Conservation (phyloP, 2,329 filamentous ascomycete genomes). For the Aspergillus aculeatus region DNA sequence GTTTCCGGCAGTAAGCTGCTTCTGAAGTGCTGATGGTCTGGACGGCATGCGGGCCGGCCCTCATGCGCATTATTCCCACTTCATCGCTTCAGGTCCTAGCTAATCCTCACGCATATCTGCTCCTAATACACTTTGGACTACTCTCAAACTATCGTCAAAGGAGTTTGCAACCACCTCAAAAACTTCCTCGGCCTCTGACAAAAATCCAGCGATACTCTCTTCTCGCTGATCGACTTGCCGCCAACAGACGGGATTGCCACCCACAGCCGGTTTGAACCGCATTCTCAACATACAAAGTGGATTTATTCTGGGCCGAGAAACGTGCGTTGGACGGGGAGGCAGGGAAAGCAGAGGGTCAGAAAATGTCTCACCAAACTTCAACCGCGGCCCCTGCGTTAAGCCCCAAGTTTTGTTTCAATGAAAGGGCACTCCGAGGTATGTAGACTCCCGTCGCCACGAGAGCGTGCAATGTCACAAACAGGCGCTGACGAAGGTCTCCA, state of each 20-base stretch:
- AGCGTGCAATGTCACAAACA: background rate
- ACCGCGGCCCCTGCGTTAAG: slow-evolving; percentile 56
- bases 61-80: slow-evolving; percentile 1
- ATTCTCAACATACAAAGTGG: slow-evolving; percentile 33
- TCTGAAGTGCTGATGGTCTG: background rate
- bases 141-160: background rate
- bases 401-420: slow-evolving; percentile 76
- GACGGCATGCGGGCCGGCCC: slow-evolving; percentile 5
- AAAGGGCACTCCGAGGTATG: slow-evolving; percentile 66
- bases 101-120: background rate
- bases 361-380: slow-evolving; percentile 43
- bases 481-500: slow-evolving; percentile 13
- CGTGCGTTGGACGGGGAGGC: slow-evolving; percentile 25
- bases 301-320: slow-evolving; percentile 39
- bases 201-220: background rate
- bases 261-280: background rate
- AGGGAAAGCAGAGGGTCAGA: slow-evolving; percentile 22
- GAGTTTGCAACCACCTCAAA: too few species aligned
- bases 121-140: too few species aligned
- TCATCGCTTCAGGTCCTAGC: background rate
- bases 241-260: background rate
- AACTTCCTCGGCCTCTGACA: background rate
- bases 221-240: background rate
- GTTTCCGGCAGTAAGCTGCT: slow-evolving; percentile 7
- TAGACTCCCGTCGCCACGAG: background rate